These are phyloP conservation scores for Phylloporus sp. DNA, from an alignment of 1,284 basidiomycete species.

Conservation along the genomic window DNA sequence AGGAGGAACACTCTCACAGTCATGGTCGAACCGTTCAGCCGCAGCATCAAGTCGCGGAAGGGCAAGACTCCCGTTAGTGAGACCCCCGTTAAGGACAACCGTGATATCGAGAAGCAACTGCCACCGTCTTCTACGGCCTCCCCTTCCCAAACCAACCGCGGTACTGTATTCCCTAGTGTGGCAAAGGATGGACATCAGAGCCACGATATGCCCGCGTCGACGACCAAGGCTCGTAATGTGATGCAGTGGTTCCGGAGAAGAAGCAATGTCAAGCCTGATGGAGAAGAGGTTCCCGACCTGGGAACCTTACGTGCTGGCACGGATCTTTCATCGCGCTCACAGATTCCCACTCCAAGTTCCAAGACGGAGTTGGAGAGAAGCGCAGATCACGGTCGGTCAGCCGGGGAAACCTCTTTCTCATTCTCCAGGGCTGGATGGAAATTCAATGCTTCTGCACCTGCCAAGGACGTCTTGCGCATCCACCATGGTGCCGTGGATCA, in stretches of 20 bases:
- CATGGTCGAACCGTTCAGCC: slow-evolving; percentile 78
- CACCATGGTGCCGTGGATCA: slow-evolving; percentile 96
- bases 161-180: slow-evolving; percentile 32
- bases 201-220: slow-evolving; percentile 62
- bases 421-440: slow-evolving; percentile 39
- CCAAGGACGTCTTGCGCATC: slow-evolving; percentile 71
- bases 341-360: slow-evolving; percentile 34
- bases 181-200: slow-evolving; percentile 32
- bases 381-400: slow-evolving; percentile 36
- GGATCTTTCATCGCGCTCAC: slow-evolving; percentile 32
- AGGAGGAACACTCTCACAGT: slow-evolving; percentile 81
- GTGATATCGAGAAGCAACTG: slow-evolving; percentile 39
- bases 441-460: slow-evolving; percentile 32
- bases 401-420: slow-evolving; percentile 36
- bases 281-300: slow-evolving; percentile 35
- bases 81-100: slow-evolving; percentile 39
- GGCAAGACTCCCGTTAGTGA: slow-evolving; percentile 42
- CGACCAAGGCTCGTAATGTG: slow-evolving; percentile 74
- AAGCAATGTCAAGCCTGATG: slow-evolving; percentile 59
- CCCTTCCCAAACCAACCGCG: slow-evolving; percentile 29
- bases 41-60: slow-evolving; percentile 57
- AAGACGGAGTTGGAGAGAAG: slow-evolving; percentile 29
- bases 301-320: slow-evolving; percentile 22
- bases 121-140: slow-evolving; percentile 33
- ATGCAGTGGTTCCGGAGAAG: slow-evolving; percentile 83